A percentile compares a stretch with the other conserved stretches of the same genome.
Evolutionary conservation across 306 rosid species (phyloP).

Genomic region (Mimosa pudica): DNA sequence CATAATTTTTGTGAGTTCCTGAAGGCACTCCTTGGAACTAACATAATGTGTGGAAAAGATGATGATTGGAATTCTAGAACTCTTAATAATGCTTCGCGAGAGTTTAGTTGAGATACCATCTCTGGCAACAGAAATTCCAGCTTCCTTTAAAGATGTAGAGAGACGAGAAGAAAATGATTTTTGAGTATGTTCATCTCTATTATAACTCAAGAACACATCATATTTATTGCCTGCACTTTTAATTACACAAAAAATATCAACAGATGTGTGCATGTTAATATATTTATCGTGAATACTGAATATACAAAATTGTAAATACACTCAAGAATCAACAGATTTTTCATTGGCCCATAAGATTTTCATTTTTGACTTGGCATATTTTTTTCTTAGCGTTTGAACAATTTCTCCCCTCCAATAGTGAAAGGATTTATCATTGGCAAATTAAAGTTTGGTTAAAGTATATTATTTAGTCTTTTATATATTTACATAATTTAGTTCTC

Average conservation of each 20-base stretch:
- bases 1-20: neutral
- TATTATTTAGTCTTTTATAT: too few relatives aligned
- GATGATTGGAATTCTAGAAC: neutral
- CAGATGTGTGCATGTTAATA: neutral
- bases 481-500: too few relatives aligned
- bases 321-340: too few relatives aligned
- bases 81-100: neutral
- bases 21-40: neutral
- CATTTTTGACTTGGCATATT: too few relatives aligned
- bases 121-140: neutral
- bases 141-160: neutral
- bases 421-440: too few relatives aligned
- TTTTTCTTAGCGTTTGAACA: too few relatives aligned
- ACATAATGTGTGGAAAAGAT: neutral
- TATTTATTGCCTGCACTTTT: neutral
- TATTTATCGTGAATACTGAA: neutral
- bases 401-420: too few relatives aligned
- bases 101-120: neutral
- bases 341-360: neutral
- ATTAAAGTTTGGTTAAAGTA: too few relatives aligned
- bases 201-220: neutral
- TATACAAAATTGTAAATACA: too few relatives aligned
- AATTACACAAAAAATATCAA: too few relatives aligned
- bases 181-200: neutral
- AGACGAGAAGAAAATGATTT: neutral